Evolutionary conservation across 257 asterid genomes (phyloP).

Genomic region (Solanum chmielewskii): DNA sequence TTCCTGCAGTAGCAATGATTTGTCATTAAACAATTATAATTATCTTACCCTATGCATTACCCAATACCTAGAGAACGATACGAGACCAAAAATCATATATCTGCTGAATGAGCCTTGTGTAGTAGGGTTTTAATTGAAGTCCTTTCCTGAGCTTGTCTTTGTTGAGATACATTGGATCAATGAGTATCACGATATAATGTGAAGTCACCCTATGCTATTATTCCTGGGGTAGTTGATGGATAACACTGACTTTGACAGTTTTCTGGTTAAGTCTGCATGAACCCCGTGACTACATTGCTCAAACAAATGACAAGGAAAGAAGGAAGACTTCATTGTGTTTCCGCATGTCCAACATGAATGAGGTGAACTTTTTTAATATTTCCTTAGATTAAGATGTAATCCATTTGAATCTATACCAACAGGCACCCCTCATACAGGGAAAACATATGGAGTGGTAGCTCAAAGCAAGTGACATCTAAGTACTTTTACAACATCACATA

Average conservation of each 20-base stretch:
- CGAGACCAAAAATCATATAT: background rate
- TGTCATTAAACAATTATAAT: background rate
- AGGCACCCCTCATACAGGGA: background rate
- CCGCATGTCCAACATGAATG: background rate
- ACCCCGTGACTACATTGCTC: background rate
- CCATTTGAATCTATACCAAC: background rate
- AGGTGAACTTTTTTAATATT: background rate
- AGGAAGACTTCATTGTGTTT: background rate
- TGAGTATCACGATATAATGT: background rate
- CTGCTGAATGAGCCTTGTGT: background rate
- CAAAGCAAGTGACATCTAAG: background rate
- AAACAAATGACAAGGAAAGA: background rate
- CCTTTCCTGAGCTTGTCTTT: background rate
- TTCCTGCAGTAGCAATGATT: background rate
- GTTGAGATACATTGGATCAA: background rate
- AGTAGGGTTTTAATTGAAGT: background rate
- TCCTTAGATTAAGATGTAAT: background rate
- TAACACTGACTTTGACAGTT: background rate
- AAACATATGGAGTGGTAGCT: background rate
- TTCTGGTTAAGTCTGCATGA: background rate
- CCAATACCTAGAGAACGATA: background rate
- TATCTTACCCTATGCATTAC: background rate
- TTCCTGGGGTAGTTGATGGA: background rate
- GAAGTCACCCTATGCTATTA: background rate
- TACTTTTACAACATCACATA: background rate